Evolutionary conservation across 495 filamentous ascomycete species (phyloP).

Genomic region (Parmelia sp.): DNA sequence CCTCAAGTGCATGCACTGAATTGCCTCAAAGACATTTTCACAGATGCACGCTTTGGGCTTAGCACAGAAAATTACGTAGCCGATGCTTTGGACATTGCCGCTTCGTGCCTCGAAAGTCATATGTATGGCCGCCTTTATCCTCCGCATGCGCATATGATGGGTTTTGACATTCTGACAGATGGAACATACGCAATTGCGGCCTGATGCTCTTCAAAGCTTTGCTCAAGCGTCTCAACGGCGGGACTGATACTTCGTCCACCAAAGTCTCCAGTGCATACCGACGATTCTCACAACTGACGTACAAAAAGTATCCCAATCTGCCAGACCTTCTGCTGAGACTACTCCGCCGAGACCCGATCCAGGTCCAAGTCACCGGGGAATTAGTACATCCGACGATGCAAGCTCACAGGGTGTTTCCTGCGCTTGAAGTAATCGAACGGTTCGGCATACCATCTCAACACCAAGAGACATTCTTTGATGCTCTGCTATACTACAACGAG

Average conservation of each 20-base stretch:
- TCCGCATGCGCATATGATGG: background rate
- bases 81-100: constrained; percentile 65
- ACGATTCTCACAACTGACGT: constrained; percentile 27
- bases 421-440: constrained; percentile 68
- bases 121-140: constrained; percentile 39
- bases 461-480: constrained; percentile 35
- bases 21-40: constrained; percentile 81
- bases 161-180: constrained; percentile 44
- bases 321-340: constrained; percentile 61
- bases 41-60: constrained; percentile 60
- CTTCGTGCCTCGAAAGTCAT: constrained; percentile 58
- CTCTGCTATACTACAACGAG: constrained; percentile 53
- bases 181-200: constrained; percentile 90
- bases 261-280: constrained; percentile 21
- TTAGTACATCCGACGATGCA: constrained; percentile 3
- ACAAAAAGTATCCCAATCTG: constrained; percentile 66
- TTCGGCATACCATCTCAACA: constrained; percentile 37
- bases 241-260: constrained; percentile 21
- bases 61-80: constrained; percentile 63
- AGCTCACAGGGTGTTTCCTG: constrained; percentile 55
- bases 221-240: constrained; percentile 49
- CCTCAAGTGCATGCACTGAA: constrained; percentile 94
- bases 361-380: background rate
- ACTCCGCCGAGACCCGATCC: constrained; percentile 34
- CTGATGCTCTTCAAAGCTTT: constrained; percentile 81